Percentiles rank a stretch among this genome's conserved stretches.
phyloP scores from a whole-genome alignment of 2,329 filamentous ascomycete species.

The Sarocladium kiliense region DNA sequence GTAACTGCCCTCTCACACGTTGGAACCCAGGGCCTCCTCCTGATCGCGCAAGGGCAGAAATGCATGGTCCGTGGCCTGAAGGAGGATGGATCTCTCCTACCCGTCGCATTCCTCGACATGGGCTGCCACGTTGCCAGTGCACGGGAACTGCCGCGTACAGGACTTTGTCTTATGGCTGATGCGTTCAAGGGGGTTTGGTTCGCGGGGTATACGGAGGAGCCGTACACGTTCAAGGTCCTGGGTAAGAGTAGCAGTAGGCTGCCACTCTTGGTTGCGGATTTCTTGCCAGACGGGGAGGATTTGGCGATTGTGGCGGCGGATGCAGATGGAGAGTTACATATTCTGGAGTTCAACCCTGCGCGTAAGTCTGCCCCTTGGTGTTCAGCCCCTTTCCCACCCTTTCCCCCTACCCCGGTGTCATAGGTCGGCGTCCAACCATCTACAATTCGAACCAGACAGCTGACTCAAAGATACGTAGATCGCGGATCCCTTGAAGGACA shows the following conservation, averaged over 20 bases:
- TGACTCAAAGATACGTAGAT: no score
- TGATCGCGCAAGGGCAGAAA: constrained; percentile 91
- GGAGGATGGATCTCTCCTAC: constrained; percentile 86
- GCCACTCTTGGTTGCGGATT: constrained; percentile 77
- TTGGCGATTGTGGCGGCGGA: constrained; percentile 81
- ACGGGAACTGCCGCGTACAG: constrained; percentile 77
- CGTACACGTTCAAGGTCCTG: constrained; percentile 90
- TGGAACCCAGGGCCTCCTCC: constrained; percentile 81
- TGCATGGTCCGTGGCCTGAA: constrained; percentile 95
- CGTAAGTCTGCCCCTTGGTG: constrained; percentile 50
- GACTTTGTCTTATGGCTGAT: constrained; percentile 83
- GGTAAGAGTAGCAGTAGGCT: constrained; percentile 78
- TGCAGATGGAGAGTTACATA: constrained; percentile 77
- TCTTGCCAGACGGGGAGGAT: constrained; percentile 79
- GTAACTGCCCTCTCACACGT: constrained; percentile 83
- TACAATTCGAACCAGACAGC: no score
- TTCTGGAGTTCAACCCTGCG: constrained; percentile 92
- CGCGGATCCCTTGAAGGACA: constrained; percentile 89
- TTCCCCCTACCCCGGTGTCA: constrained; percentile 16
- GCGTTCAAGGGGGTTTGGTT: constrained; percentile 95
- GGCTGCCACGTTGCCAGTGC: constrained; percentile 86
- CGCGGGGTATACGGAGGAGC: constrained; percentile 91
- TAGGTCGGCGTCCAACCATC: no score
- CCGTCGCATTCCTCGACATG: constrained; percentile 97
- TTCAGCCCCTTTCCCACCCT: not conserved